Evolutionary conservation across 129 eudicot species (phyloP).

Genomic region (Flaveria robusta): DNA sequence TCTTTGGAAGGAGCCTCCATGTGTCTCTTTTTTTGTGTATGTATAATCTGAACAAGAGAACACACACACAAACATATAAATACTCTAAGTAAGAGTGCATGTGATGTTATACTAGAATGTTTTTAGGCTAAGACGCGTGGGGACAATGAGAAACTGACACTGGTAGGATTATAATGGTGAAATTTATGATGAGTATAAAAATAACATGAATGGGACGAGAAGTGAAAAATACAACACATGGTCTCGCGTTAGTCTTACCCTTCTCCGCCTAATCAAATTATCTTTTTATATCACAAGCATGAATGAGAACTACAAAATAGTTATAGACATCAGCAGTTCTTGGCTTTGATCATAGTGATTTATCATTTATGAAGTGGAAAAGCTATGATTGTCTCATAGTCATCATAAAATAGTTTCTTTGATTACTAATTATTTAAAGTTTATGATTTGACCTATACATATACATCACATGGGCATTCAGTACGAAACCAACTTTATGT

Average conservation of each 20-base stretch:
- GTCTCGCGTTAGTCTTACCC: neutral
- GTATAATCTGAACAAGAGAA: neutral
- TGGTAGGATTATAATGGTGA: neutral
- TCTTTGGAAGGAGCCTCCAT: slow-evolving; percentile 32
- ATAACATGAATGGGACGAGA: neutral
- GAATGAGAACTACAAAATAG: neutral
- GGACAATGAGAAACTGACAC: neutral
- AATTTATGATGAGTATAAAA: neutral
- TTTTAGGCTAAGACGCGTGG: neutral
- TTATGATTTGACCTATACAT: no score
- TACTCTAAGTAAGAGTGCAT: neutral
- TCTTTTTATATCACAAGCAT: no score
- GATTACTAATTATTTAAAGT: no score
- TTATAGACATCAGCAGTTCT: no score
- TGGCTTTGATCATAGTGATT: no score
- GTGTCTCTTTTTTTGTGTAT: neutral
- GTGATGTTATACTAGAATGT: neutral
- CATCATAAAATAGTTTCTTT: no score
- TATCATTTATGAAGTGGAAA: no score
- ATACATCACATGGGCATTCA: no score
- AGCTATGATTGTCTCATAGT: neutral
- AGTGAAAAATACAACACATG: neutral
- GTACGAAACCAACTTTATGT: neutral
- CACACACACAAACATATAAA: neutral
- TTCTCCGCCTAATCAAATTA: neutral